phyloP scores from a whole-genome alignment of 2,329 filamentous ascomycete genomes.

The Alternaria conjuncta region DNA sequence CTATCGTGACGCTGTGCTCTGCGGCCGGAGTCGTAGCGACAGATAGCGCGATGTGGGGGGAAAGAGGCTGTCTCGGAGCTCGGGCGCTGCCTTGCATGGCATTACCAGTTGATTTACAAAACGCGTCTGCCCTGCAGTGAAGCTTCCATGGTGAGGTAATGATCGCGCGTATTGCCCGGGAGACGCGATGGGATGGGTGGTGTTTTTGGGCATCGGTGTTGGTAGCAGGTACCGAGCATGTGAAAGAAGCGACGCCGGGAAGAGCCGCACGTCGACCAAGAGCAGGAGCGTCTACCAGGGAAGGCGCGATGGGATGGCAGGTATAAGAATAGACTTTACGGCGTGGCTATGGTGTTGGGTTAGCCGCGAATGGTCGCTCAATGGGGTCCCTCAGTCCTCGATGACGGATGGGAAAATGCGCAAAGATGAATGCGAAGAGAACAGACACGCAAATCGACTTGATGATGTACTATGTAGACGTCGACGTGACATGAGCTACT shows the following conservation, averaged over 20 bases:
- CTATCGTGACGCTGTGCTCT: conserved; percentile 24
- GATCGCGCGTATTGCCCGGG: not conserved
- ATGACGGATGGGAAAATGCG: no score
- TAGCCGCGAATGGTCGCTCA: not conserved
- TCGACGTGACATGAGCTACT: conserved; percentile 2
- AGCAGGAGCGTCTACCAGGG: not conserved
- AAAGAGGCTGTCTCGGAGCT: not conserved
- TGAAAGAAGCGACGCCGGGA: not conserved
- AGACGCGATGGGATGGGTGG: not conserved
- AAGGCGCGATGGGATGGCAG: not conserved
- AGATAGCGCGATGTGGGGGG: conserved; percentile 19
- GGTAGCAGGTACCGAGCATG: not conserved
- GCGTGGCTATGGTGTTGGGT: not conserved
- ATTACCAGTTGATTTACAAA: not conserved
- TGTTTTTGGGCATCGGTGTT: not conserved
- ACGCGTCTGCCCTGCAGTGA: not conserved
- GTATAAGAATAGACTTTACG: not conserved
- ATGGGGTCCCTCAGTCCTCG: not conserved
- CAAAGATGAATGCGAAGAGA: not conserved
- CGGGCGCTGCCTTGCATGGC: not conserved
- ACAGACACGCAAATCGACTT: not conserved
- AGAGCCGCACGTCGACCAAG: not conserved
- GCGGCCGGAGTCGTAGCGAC: conserved; percentile 20
- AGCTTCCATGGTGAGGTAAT: not conserved
- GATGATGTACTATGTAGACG: not conserved